Evolutionary conservation across 768 basidiomycete species (phyloP).

Genomic region (Lyophyllum atratum): DNA sequence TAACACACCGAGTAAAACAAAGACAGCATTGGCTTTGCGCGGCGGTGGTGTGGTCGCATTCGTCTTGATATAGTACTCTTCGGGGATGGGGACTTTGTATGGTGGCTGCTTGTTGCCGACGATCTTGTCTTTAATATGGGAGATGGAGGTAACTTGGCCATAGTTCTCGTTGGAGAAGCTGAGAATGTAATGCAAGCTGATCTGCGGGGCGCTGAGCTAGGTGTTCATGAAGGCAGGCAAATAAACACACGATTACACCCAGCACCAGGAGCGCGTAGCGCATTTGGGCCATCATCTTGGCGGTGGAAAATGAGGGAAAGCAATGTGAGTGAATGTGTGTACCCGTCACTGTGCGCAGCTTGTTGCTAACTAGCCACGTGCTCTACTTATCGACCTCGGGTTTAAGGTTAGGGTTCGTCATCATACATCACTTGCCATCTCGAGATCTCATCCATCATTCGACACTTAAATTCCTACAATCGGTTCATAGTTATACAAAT

Average conservation of each 20-base stretch:
- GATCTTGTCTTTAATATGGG: constrained; percentile 39
- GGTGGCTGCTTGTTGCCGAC: constrained; percentile 38
- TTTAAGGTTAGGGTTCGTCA: not conserved
- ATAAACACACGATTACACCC: constrained; percentile 42
- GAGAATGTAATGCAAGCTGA: constrained; percentile 64
- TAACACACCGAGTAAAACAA: constrained; percentile 68
- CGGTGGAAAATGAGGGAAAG: constrained; percentile 8
- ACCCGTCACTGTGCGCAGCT: constrained; percentile 12
- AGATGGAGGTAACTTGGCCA: constrained; percentile 58
- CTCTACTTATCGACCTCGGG: not conserved
- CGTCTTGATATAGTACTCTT: constrained; percentile 52
- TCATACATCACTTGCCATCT: not conserved
- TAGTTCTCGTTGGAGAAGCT: constrained; percentile 68
- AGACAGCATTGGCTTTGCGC: constrained; percentile 80
- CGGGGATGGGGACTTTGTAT: constrained; percentile 60
- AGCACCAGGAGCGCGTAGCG: constrained; percentile 56
- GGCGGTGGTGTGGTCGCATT: constrained; percentile 38
- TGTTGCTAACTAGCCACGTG: not conserved
- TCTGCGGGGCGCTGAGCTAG: constrained; percentile 27
- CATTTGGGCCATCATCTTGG: constrained; percentile 56
- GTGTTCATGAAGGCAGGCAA: not conserved
- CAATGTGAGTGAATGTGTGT: not conserved
- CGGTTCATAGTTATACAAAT: constrained; percentile 24
- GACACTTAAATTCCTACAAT: no score
- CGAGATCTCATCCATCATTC: not conserved